Evolutionary conservation across 2,329 filamentous ascomycete genomes (phyloP).

Genomic region (Fusarium nanum): DNA sequence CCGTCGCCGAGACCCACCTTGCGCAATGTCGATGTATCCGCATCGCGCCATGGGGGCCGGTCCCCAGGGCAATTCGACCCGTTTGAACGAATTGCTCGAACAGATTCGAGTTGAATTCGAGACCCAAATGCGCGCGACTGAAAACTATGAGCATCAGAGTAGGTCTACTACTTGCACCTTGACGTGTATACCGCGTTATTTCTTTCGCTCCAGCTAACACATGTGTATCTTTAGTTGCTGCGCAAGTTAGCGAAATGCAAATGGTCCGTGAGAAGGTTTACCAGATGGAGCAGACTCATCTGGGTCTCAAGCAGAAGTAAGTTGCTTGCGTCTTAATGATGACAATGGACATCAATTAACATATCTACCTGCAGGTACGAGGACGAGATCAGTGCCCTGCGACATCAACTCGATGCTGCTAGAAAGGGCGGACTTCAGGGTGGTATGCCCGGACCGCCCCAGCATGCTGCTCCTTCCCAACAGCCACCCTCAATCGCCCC

Average conservation of each 20-base stretch:
- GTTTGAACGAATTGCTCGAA: slow-evolving; percentile 91
- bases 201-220: slow-evolving; percentile 38
- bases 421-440: slow-evolving; percentile 71
- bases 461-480: slow-evolving; percentile 83
- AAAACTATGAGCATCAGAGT: slow-evolving; percentile 95
- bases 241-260: slow-evolving; percentile 94
- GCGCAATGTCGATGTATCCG: slow-evolving; percentile 83
- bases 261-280: slow-evolving; percentile 94
- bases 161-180: slow-evolving; percentile 58
- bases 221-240: slow-evolving; percentile 71
- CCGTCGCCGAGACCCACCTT: slow-evolving; percentile 35
- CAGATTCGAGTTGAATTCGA: slow-evolving; percentile 93
- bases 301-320: slow-evolving; percentile 91
- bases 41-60: slow-evolving; percentile 85
- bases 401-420: slow-evolving; percentile 85
- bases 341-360: slow-evolving; percentile 8
- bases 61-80: slow-evolving; percentile 68
- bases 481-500: slow-evolving; percentile 90
- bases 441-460: slow-evolving; percentile 74
- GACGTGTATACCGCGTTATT: slow-evolving; percentile 20
- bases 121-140: slow-evolving; percentile 80
- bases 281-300: slow-evolving; percentile 88
- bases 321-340: slow-evolving; percentile 47
- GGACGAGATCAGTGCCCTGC: slow-evolving; percentile 86
- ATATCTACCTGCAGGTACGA: slow-evolving; percentile 78